Conservation (phyloP, 2,329 filamentous ascomycete species). For the Colletotrichum kahawae region DNA sequence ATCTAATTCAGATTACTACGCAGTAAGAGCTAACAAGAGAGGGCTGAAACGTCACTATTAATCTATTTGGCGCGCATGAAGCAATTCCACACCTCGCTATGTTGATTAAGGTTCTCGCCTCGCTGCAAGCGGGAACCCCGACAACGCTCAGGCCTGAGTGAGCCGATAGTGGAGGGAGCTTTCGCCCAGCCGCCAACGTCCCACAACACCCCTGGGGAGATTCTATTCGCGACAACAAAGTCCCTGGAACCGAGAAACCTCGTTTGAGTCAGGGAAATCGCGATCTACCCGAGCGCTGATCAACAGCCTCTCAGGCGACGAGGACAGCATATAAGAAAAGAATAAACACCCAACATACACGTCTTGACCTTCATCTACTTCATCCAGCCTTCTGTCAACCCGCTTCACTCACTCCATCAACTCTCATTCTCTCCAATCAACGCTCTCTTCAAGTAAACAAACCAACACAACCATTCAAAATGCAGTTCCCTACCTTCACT, state of each 20-base stretch:
- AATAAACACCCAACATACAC: neutral
- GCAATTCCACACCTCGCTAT: neutral
- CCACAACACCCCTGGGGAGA: neutral
- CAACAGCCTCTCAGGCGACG: neutral
- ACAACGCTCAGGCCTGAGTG: neutral
- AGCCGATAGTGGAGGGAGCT: neutral
- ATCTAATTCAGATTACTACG: neutral
- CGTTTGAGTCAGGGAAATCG: neutral
- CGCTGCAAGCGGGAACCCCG: neutral
- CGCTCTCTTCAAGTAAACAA: neutral
- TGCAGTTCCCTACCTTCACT: neutral
- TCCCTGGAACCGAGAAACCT: neutral
- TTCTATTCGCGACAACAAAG: neutral
- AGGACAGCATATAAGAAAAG: neutral
- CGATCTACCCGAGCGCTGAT: neutral
- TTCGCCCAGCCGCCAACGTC: neutral
- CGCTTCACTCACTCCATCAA: neutral
- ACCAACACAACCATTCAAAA: neutral
- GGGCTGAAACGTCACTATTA: neutral
- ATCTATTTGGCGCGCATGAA: neutral
- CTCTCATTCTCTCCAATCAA: neutral
- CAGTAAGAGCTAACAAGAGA: neutral
- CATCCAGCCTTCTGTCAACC: neutral
- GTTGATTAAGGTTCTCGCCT: neutral
- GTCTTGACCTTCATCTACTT: neutral